Conservation (phyloP, 805 yeast genomes). For the Lipomyces yamadae region DNA sequence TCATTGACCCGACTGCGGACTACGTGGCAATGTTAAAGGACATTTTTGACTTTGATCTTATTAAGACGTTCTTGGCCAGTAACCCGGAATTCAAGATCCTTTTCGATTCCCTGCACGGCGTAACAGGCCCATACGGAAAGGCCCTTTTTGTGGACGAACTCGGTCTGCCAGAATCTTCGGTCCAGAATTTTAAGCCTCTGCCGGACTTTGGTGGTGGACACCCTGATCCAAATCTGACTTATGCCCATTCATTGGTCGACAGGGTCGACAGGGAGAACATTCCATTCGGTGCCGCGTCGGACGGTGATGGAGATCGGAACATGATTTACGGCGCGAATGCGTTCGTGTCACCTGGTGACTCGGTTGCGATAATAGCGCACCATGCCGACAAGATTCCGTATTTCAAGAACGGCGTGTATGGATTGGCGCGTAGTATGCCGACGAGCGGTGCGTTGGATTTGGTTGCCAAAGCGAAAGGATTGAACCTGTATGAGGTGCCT, state of each 20-base stretch:
- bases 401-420: slow-evolving; percentile 84
- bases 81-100: slow-evolving; percentile 69
- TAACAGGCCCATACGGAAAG: slow-evolving; percentile 94
- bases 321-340: slow-evolving; percentile 96
- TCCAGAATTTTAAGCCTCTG: slow-evolving; percentile 79
- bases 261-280: slow-evolving; percentile 80
- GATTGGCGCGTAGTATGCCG: slow-evolving; percentile 97
- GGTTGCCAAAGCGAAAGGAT: slow-evolving; percentile 78
- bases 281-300: slow-evolving; percentile 98
- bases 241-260: slow-evolving; percentile 84
- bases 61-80: slow-evolving; percentile 65
- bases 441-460: slow-evolving; percentile 92
- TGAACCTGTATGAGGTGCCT: slow-evolving; percentile 89
- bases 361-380: slow-evolving; percentile 96
- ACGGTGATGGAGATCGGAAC: slow-evolving; percentile 98
- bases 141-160: slow-evolving; percentile 83
- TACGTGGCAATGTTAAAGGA: slow-evolving; percentile 79
- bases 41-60: slow-evolving; percentile 85
- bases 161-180: slow-evolving; percentile 68
- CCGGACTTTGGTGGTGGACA: slow-evolving; percentile 97
- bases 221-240: slow-evolving; percentile 97
- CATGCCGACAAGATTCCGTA: slow-evolving; percentile 86
- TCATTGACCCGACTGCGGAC: slow-evolving; percentile 79
- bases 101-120: slow-evolving; percentile 92
- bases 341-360: slow-evolving; percentile 97